phyloP scores from a whole-genome alignment of 1,284 basidiomycete species.

The Crepidotus sp. region DNA sequence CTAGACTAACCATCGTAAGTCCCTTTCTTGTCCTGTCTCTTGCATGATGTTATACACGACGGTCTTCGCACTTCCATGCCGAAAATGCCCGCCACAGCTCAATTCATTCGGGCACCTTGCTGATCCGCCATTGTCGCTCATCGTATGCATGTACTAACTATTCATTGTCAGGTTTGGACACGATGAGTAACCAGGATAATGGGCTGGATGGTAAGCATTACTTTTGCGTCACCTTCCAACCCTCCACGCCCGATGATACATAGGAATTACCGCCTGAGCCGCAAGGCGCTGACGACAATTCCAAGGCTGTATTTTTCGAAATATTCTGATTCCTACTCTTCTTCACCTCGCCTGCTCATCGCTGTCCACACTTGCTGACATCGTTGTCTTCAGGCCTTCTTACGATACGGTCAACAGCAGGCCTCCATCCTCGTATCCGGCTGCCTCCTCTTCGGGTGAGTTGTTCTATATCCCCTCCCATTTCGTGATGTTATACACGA shows the following conservation, averaged over 20 bases:
- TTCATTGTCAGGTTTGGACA: background rate
- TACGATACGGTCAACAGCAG: no score
- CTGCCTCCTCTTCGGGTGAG: background rate
- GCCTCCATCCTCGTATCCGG: no score
- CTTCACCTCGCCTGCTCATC: background rate
- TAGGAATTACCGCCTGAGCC: slow-evolving; percentile 74
- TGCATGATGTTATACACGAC: slow-evolving; percentile 58
- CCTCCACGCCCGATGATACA: slow-evolving; percentile 6
- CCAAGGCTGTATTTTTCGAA: slow-evolving; percentile 66
- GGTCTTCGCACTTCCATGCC: slow-evolving; percentile 78
- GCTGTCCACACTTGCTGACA: background rate
- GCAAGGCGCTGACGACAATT: slow-evolving; percentile 53
- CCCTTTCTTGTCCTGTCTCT: background rate
- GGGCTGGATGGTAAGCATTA: background rate
- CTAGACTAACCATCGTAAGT: background rate
- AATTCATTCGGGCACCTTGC: slow-evolving; percentile 54
- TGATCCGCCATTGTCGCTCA: background rate
- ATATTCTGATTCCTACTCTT: slow-evolving; percentile 33
- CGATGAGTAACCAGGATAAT: background rate
- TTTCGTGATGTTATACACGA: slow-evolving; percentile 54
- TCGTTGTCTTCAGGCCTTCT: background rate
- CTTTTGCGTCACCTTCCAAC: no score
- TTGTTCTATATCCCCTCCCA: background rate
- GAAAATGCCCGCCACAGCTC: slow-evolving; percentile 89
- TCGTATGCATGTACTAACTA: background rate